A percentile compares a stretch with the other conserved stretches of the same genome.
phyloP scores from a whole-genome alignment of 129 eudicot species.

The Kitagawia praeruptora region DNA sequence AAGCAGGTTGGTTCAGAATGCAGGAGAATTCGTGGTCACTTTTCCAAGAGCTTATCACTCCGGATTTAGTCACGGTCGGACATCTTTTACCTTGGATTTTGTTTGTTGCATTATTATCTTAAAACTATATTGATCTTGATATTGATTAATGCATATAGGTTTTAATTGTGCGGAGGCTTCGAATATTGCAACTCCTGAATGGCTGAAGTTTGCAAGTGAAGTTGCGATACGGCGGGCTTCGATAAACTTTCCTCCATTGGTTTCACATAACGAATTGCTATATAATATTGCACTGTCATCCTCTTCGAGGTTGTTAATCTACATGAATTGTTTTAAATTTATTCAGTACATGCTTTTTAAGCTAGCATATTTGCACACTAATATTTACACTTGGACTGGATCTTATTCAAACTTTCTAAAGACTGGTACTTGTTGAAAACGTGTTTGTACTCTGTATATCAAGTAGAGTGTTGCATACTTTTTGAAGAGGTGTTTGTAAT shows the following conservation, averaged over 20 bases:
- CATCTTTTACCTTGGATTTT: not conserved
- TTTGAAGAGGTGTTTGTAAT: too few relatives aligned
- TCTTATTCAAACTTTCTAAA: not conserved
- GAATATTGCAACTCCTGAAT: conserved; percentile 96
- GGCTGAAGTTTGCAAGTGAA: conserved; percentile 83
- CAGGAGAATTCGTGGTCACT: conserved; percentile 91
- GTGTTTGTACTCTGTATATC: not conserved
- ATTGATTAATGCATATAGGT: conserved; percentile 31
- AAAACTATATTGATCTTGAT: not conserved
- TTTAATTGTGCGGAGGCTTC: conserved; percentile 93
- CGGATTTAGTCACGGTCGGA: conserved; percentile 84
- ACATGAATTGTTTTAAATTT: not conserved
- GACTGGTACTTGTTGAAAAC: not conserved
- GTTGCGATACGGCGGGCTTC: conserved; percentile 97
- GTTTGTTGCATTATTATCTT: not conserved
- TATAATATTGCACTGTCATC: conserved; percentile 77
- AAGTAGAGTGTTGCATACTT: not conserved
- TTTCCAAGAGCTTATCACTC: conserved; percentile 97
- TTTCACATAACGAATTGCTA: conserved; percentile 84
- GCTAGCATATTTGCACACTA: not conserved
- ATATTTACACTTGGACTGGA: conserved; percentile 2
- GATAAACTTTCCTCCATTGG: conserved; percentile 87
- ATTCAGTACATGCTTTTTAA: not conserved
- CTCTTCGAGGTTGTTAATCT: conserved; percentile 49
- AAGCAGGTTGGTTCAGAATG: conserved; percentile 77